Evolutionary conservation across 768 basidiomycete species (phyloP).

Genomic region (Fistulinella prunicolor): DNA sequence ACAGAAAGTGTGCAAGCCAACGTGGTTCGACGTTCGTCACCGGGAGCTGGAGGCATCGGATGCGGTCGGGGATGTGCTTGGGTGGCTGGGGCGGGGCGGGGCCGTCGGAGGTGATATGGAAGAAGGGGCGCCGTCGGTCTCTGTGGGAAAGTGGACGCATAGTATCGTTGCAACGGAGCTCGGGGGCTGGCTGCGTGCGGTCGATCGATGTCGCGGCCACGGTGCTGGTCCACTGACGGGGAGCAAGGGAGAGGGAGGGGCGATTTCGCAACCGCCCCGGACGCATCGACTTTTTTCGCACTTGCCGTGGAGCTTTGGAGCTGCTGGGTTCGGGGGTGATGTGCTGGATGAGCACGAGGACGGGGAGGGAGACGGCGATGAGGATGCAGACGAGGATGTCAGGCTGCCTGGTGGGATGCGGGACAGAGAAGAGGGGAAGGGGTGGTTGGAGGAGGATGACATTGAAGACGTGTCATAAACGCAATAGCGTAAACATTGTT

Average conservation of each 20-base stretch:
- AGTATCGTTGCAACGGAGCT: constrained; percentile 53
- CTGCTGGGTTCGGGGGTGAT: constrained; percentile 8
- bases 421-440: constrained; percentile 32
- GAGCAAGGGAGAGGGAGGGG: not conserved
- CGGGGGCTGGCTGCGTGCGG: constrained; percentile 56
- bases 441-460: constrained; percentile 59
- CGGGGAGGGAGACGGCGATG: constrained; percentile 24
- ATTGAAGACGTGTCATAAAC: constrained; percentile 44
- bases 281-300: constrained; percentile 53
- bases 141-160: constrained; percentile 48
- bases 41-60: constrained; percentile 60
- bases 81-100: constrained; percentile 50
- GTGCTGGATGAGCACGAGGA: constrained; percentile 31
- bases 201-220: constrained; percentile 29
- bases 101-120: constrained; percentile 12
- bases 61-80: constrained; percentile 49
- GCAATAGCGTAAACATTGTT: no score
- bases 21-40: constrained; percentile 67
- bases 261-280: constrained; percentile 11
- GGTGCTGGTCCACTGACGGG: not conserved
- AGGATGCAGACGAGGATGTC: constrained; percentile 33
- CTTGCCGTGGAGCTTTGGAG: constrained; percentile 43
- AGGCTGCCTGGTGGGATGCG: constrained; percentile 26
- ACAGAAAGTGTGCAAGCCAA: constrained; percentile 86
- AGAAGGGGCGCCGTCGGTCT: not conserved